Conservation (phyloP, 345 rosid species). For the Combretum micranthum region DNA sequence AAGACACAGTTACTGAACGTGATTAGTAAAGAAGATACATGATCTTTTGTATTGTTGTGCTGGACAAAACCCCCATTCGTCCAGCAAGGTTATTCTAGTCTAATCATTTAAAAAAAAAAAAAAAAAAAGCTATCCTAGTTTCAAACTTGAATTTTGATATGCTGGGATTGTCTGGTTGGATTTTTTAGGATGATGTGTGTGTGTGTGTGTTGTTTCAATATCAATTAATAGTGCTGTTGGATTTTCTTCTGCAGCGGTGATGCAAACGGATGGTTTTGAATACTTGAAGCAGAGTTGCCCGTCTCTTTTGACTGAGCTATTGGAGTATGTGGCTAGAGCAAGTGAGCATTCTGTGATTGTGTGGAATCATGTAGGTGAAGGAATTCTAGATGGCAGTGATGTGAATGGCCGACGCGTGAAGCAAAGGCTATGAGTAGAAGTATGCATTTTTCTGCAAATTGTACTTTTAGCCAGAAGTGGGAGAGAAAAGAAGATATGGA, state of each 20-base stretch:
- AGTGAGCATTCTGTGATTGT: slow-evolving; percentile 34
- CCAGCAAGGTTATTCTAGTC: no score
- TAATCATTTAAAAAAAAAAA: no score
- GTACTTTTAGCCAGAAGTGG: slow-evolving; percentile 13
- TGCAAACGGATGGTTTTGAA: slow-evolving; percentile 60
- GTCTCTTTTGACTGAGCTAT: slow-evolving; percentile 40
- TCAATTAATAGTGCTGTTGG: no score
- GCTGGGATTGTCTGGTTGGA: no score
- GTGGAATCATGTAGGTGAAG: slow-evolving; percentile 33
- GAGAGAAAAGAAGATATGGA: neutral
- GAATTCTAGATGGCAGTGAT: slow-evolving; percentile 44
- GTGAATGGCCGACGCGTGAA: slow-evolving; percentile 54
- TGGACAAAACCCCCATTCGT: no score
- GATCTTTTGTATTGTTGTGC: no score
- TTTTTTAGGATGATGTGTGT: neutral
- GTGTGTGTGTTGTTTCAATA: neutral
- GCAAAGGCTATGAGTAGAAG: slow-evolving; percentile 36
- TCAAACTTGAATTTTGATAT: no score
- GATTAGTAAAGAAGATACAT: no score
- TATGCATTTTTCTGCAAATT: neutral
- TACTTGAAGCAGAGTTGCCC: slow-evolving; percentile 59
- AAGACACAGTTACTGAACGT: no score
- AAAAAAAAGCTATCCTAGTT: no score
- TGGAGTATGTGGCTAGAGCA: slow-evolving; percentile 47
- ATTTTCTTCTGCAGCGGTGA: slow-evolving; percentile 40